Evolutionary conservation across 805 yeast genomes (phyloP).

Genomic region (Candida krabiensis): DNA sequence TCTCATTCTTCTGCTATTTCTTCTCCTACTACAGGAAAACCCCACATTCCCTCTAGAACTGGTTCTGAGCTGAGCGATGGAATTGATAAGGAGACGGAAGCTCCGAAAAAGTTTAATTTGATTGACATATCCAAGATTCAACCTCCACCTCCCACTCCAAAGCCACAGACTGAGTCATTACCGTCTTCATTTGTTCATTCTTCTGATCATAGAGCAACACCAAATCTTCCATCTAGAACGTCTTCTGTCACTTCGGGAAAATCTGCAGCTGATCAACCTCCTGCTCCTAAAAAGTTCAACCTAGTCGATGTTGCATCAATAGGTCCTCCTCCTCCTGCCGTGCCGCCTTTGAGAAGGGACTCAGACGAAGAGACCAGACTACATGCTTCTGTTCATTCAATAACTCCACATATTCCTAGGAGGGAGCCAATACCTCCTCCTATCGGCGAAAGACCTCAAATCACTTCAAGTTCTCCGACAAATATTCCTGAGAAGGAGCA

Average conservation of each 20-base stretch:
- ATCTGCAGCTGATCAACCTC: conserved; percentile 4
- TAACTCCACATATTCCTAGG: conserved; percentile 2
- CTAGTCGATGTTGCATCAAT: conserved; percentile 19
- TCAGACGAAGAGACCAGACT: conserved; percentile 2
- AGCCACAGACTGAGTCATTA: conserved; percentile 5
- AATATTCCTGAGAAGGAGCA: neutral
- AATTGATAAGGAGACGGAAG: conserved; percentile 4
- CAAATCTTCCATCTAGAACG: conserved; percentile 2
- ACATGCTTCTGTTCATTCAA: neutral
- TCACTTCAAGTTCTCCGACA: conserved; percentile 2
- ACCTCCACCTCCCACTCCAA: conserved; percentile 29
- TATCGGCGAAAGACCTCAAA: neutral
- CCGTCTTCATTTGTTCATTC: conserved; percentile 4
- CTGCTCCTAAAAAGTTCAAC: conserved; percentile 15
- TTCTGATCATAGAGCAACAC: conserved; percentile 3
- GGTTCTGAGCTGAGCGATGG: conserved; percentile 5
- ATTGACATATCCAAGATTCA: conserved; percentile 28
- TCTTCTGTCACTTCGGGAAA: neutral
- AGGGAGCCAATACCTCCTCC: conserved; percentile 1
- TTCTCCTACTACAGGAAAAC: conserved; percentile 8
- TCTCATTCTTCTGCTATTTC: conserved; percentile 10
- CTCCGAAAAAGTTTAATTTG: conserved; percentile 22
- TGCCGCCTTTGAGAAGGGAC: conserved; percentile 10
- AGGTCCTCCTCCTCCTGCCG: conserved; percentile 23
- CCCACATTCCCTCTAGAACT: conserved; percentile 13